Conservation (phyloP, 169 alveolate genomes). For the Babesia sp. region DNA sequence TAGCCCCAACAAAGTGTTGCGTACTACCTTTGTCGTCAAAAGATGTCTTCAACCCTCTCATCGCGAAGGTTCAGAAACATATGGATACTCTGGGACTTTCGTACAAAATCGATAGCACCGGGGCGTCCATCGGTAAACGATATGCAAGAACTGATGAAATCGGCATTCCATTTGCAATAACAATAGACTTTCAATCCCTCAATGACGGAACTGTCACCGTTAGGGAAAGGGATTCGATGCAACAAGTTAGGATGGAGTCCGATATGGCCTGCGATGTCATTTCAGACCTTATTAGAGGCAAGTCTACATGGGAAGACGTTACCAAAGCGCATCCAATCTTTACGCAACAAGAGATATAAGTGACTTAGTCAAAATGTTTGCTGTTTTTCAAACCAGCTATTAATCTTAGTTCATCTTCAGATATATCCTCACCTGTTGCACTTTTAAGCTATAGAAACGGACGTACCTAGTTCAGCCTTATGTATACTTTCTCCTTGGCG, state of each 20-base stretch:
- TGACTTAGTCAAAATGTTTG: conserved; percentile 29
- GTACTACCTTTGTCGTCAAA: conserved; percentile 90
- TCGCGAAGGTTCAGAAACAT: conserved; percentile 66
- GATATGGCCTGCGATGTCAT: conserved; percentile 67
- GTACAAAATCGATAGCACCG: conserved; percentile 89
- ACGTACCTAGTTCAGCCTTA: conserved; percentile 63
- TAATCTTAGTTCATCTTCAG: conserved; percentile 32
- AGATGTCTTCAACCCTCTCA: conserved; percentile 78
- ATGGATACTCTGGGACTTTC: conserved; percentile 79
- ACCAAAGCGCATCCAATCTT: conserved; percentile 64
- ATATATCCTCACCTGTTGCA: conserved; percentile 29
- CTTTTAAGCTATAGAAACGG: no score
- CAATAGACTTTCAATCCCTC: conserved; percentile 93
- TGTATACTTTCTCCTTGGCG: conserved; percentile 66
- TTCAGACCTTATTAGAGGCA: conserved; percentile 52
- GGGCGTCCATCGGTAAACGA: conserved; percentile 92
- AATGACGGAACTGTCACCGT: conserved; percentile 92
- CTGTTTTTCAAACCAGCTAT: conserved; percentile 15
- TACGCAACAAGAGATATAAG: conserved; percentile 63
- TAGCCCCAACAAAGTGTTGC: conserved; percentile 95
- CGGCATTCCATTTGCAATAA: conserved; percentile 97
- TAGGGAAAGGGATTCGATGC: conserved; percentile 93
- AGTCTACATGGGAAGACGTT: conserved; percentile 74
- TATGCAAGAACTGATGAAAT: conserved; percentile 98
- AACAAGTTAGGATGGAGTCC: conserved; percentile 88